A percentile compares a stretch with the other conserved stretches of the same genome.
These are phyloP conservation scores for Cyclotella sp. DNA, from an alignment of 108 stramenopile species.

Conservation along the genomic window DNA sequence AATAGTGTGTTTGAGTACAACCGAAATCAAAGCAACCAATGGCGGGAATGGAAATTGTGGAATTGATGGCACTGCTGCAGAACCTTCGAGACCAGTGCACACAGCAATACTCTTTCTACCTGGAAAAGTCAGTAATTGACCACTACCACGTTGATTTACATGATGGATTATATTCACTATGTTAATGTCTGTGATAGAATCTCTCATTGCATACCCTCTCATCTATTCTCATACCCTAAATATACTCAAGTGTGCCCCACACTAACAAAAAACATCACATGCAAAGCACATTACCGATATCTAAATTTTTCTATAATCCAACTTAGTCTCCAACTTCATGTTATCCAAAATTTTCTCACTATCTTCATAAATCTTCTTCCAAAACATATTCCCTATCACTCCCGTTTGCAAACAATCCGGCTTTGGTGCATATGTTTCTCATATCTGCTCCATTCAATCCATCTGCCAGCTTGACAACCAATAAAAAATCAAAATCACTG, in stretches of 20 bases:
- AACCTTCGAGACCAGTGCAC: slow-evolving; percentile 42
- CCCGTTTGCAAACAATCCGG: slow-evolving; percentile 98
- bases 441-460: slow-evolving; percentile 99
- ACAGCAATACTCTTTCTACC: slow-evolving; percentile 33
- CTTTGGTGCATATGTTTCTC: slow-evolving; percentile 98
- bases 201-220: too few species aligned
- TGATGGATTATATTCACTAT: too few species aligned
- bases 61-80: background rate
- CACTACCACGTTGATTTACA: too few species aligned
- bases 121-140: too few species aligned
- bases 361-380: slow-evolving; percentile 99
- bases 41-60: background rate
- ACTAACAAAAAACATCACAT: too few species aligned
- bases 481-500: slow-evolving; percentile 98
- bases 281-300: background rate
- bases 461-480: slow-evolving; percentile 96
- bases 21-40: slow-evolving; percentile 37
- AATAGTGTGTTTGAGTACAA: slow-evolving; percentile 45
- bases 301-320: slow-evolving; percentile 98
- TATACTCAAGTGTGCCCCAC: too few species aligned
- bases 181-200: too few species aligned
- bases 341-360: slow-evolving; percentile 97
- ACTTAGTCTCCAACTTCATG: slow-evolving; percentile 98
- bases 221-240: too few species aligned
- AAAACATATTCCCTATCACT: slow-evolving; percentile 96